Percentiles rank a stretch among this genome's conserved stretches.
Conservation (phyloP, 2,329 filamentous ascomycete genomes). For the Penicillium sp. region DNA sequence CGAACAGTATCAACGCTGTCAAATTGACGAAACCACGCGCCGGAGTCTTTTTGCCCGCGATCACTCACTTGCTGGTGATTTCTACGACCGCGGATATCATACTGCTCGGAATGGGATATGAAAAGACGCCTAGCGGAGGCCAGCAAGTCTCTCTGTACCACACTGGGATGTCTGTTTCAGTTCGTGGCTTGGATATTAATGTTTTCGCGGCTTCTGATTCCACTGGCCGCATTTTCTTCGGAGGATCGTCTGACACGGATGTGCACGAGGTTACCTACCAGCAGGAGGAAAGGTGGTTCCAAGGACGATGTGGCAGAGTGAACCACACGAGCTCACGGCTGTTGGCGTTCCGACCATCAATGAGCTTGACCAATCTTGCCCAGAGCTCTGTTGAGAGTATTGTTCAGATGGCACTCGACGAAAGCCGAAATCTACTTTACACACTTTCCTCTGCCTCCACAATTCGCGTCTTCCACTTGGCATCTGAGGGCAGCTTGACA, state of each 20-base stretch:
- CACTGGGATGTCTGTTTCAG: slow-evolving; percentile 79
- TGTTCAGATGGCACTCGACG: slow-evolving; percentile 80
- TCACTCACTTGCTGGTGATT: slow-evolving; percentile 86
- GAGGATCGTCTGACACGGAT: slow-evolving; percentile 77
- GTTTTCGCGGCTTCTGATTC: slow-evolving; percentile 75
- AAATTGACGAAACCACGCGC: slow-evolving; percentile 81
- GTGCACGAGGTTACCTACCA: slow-evolving; percentile 95
- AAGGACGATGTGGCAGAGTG: slow-evolving; percentile 80
- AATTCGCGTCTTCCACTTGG: slow-evolving; percentile 89
- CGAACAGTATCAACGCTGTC: slow-evolving; percentile 86
- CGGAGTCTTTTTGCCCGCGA: slow-evolving; percentile 82
- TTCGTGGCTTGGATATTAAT: slow-evolving; percentile 74
- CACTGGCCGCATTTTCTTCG: slow-evolving; percentile 91
- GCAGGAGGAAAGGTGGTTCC: slow-evolving; percentile 97
- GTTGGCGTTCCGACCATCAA: slow-evolving; percentile 54
- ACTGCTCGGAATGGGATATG: slow-evolving; percentile 76
- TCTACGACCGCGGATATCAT: slow-evolving; percentile 84
- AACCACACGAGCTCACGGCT: slow-evolving; percentile 81
- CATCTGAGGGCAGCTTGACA: slow-evolving; percentile 56
- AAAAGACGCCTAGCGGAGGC: slow-evolving; percentile 66
- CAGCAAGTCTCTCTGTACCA: slow-evolving; percentile 79
- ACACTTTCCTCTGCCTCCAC: slow-evolving; percentile 85
- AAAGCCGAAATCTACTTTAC: slow-evolving; percentile 85
- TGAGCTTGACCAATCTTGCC: slow-evolving; percentile 40
- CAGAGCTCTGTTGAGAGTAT: slow-evolving; percentile 62